Evolutionary conservation across 2,329 filamentous ascomycete species (phyloP), one percentile per base, ranked within the genome.

Genomic region (Scolecobasidium constrictum): DNA sequence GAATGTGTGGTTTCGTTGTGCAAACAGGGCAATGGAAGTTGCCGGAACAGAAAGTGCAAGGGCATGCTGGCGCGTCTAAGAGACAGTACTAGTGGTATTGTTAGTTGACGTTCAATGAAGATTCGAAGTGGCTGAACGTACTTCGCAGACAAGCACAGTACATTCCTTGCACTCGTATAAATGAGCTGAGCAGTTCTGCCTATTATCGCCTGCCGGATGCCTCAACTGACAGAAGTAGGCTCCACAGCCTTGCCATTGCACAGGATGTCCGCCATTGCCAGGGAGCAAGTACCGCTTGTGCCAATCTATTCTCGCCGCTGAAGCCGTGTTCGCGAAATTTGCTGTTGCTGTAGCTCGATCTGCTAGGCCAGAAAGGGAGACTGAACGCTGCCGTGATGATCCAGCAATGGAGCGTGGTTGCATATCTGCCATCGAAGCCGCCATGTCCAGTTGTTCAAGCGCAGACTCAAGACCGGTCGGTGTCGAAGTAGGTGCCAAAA

Each of bases 221-320:
- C 57, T 53, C 43, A 55, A 57, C 38, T 61, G 60, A 46, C 62
- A 65, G 43, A 64, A 65, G 47, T 63, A 65, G 2, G 59, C 56
- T 2, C 62, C 62, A 42, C 62, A 65, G 13, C 62, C 62, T 49
- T 63, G 54, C 62, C 62, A 65, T 40, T 65, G 62, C 3, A 65
- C 62, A 9, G 62, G 62, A 49, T 65, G 62, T 3, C 57, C 52
- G 21, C 59, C 57, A 40, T 60, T 55, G 41, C 61, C 61, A 5
- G 62, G 62, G 5, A 64, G 49, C 16, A 62, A 59, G 16, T 59
- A 38, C 18, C 28, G 36, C n/a, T 44, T 38, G 15, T 28, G 23
- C 46, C 31, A 33, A 20, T 36, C 33, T 18, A 38, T 42, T 34
- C 22, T 15, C 15, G 17, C 37, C 19, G 34, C 42, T 18, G 42